Evolutionary conservation across 2,329 filamentous ascomycete species (phyloP), one percentile per base, ranked within the genome.

Genomic region (Aspergillus pseudonomiae): DNA sequence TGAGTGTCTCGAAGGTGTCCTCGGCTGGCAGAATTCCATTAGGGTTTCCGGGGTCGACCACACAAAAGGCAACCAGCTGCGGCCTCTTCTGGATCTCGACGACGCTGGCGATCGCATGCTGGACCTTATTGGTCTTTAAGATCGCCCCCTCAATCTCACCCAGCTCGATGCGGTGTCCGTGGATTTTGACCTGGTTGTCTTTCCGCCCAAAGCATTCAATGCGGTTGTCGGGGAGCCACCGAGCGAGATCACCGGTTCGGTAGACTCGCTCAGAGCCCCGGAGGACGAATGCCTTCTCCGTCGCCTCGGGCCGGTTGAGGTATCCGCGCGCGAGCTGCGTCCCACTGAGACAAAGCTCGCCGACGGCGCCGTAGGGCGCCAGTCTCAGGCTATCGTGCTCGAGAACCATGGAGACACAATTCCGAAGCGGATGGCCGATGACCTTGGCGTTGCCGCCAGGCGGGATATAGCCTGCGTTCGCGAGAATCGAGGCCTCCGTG

Each of bases 191-290:
- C 41, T 45, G 41, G 41, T 45, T 45, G 9, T 45, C 41, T 21
- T 45, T 45, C 19, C 41, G 19, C 41, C 41, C 41, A 11, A 45
- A 21, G n/a, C 41, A 45, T 45, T 45, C 41, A 45, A 45, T 10
- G 19, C n/a, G 19, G 16, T 11, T 21, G n/a, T 21, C 9, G 6
- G 41, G 41, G 19, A 45, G 41, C 56, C 61, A 68, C 10, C 68
- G 50, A 2, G 63, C 68, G 28, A 70, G 43, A 48, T 72, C 70
- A n/a, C 70, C 70, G 21, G 67, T 72, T 14, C 63, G 64, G 50
- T 72, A 71, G 32, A 56, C 28, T 36, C 34, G 12, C 46, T 39
- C 26, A 26, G 59, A 32, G 36, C 50, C n/a, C 4, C 46, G 30
- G 24, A 64, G 46, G 34, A 36, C 34, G 39, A 68, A 68, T 11